These are phyloP conservation scores for Sistotremastrum suecicum DNA, from an alignment of 768 basidiomycete species.

Conservation along the genomic window DNA sequence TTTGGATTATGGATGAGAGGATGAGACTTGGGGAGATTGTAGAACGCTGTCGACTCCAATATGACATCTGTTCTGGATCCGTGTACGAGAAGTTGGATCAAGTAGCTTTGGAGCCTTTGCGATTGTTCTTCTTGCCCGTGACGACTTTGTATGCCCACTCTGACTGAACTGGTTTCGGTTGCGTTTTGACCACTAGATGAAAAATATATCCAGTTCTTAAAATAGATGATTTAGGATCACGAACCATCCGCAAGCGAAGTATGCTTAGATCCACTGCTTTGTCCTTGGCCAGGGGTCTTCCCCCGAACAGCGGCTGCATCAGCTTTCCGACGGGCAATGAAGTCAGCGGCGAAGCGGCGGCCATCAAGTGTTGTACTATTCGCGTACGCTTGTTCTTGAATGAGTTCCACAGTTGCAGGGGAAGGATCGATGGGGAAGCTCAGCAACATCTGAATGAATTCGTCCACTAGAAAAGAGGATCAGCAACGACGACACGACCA, in stretches of 20 bases:
- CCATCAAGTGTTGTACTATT: conserved; percentile 94
- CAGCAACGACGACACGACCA: conserved; percentile 5
- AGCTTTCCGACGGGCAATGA: conserved; percentile 70
- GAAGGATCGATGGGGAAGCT: conserved; percentile 88
- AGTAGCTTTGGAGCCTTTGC: too few relatives aligned
- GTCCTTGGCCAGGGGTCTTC: conserved; percentile 15
- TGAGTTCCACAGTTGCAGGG: conserved; percentile 72
- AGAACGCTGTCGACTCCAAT: too few relatives aligned
- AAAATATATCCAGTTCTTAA: background rate
- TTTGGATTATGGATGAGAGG: too few relatives aligned
- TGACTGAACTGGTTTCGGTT: conserved; percentile 4
- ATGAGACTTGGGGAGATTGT: too few relatives aligned
- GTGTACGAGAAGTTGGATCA: too few relatives aligned
- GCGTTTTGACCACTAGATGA: conserved; percentile 5
- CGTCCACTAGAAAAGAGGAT: conserved; percentile 52
- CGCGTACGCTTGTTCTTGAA: conserved; percentile 88
- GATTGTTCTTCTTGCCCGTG: background rate
- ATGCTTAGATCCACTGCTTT: too few relatives aligned
- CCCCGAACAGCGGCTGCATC: conserved; percentile 46
- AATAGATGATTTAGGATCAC: background rate
- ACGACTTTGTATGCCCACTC: conserved; percentile 5
- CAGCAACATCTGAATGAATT: conserved; percentile 90
- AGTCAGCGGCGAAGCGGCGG: conserved; percentile 87
- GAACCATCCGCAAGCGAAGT: background rate
- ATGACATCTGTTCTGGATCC: too few relatives aligned